Evolutionary conservation across 371 early-diverging fungal genomes (phyloP), one percentile per base, ranked within the genome.

Genomic region (Mucor plumbeus): DNA sequence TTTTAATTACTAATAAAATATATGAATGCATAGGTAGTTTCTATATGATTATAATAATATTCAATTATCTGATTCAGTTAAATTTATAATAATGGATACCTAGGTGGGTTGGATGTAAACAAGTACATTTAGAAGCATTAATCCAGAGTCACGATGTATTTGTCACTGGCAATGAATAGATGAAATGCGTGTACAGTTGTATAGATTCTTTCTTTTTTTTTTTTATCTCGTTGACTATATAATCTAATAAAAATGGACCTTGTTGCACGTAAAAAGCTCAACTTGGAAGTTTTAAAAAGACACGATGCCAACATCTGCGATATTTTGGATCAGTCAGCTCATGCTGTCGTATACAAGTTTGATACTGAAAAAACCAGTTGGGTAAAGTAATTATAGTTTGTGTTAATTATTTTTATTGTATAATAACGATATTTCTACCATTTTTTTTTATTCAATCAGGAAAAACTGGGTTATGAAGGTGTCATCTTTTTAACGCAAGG

Each of bases 271-370:
- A 82, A 83, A 70, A 85, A 85, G 26, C 80, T 89, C 47, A 94
- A 94, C 74, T 80, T 92, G 57, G 84, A 78, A 44, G 93, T 92
- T 21, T 77, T 94, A 15, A 83, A 84, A 68, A 85, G 91, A 31
- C 90, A 92, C 66, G 94, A 94, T 69, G 73, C 87, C 7, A 73
- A 76, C 41, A 90, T 91, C 47, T 70, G 79, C 36, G 85, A 84
- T 61, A 91, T 94, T 56, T 66, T 91, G 59, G 92, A 92, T 73
- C 85, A 83, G 38, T 87, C 92, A 11, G 84, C 88, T 40, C 88
- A 92, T 74, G 91, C 90, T 35, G 92, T 91, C 26, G 88, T 92
- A n/a, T 94, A 94, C 72, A 86, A 90, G 60, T 92, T 92, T 75
- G 88, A 87, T 70, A 76, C 73, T 31, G 80, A 75, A 33, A 81